Percentiles rank a stretch among this genome's conserved stretches.
Conservation (phyloP, 2,329 filamentous ascomycete species). For the Colletotrichum truncatum region DNA sequence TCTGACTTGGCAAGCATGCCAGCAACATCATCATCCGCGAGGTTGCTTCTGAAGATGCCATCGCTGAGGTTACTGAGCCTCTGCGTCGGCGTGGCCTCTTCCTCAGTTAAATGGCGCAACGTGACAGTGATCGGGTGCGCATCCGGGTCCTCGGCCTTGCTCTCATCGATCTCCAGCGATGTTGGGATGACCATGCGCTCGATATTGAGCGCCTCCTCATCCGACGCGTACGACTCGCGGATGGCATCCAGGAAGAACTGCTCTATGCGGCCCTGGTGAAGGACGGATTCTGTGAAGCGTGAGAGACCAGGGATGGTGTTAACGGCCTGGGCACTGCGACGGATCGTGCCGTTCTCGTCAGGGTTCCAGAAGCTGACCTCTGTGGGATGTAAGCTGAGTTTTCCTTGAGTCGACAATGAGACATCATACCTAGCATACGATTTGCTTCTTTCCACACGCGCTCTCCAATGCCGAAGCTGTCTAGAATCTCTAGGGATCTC, state of each 20-base stretch:
- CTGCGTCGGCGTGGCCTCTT: slow-evolving; percentile 60
- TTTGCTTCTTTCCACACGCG: slow-evolving; percentile 72
- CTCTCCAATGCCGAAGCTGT: slow-evolving; percentile 75
- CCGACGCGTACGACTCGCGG: slow-evolving; percentile 55
- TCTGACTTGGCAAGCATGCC: slow-evolving; percentile 34
- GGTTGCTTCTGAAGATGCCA: slow-evolving; percentile 68
- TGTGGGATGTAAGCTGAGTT: neutral
- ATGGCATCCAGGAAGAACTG: slow-evolving; percentile 72
- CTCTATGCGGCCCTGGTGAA: slow-evolving; percentile 79
- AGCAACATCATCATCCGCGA: slow-evolving; percentile 67
- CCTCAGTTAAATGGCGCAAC: slow-evolving; percentile 65
- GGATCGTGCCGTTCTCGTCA: slow-evolving; percentile 63
- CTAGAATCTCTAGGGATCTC: slow-evolving; percentile 69
- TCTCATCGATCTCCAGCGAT: slow-evolving; percentile 62
- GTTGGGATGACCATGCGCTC: slow-evolving; percentile 70
- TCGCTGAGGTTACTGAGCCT: slow-evolving; percentile 47
- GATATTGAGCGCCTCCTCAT: slow-evolving; percentile 51
- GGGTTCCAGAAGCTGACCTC: slow-evolving; percentile 65
- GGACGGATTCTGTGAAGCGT: slow-evolving; percentile 70
- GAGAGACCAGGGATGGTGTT: slow-evolving; percentile 71
- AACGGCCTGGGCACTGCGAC: slow-evolving; percentile 67
- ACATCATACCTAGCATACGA: slow-evolving; percentile 71
- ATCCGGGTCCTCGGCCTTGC: slow-evolving; percentile 54
- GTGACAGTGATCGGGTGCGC: slow-evolving; percentile 70
- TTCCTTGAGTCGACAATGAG: too few relatives aligned